Evolutionary conservation across 345 rosid species (phyloP), one percentile per base, ranked within the genome.

Genomic region (Moricandia arvensis): DNA sequence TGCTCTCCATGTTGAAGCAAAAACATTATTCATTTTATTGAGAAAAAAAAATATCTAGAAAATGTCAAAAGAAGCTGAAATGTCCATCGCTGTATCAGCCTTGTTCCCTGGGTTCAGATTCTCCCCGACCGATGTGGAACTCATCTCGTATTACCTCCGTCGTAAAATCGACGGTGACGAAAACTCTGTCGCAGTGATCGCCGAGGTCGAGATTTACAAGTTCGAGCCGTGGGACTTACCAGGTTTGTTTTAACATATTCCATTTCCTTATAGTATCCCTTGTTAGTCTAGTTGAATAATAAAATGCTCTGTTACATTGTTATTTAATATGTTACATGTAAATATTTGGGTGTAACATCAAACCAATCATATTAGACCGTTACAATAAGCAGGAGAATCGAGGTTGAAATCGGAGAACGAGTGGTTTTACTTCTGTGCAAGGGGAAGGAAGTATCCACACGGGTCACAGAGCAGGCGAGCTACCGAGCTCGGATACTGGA

Each of bases 181-280:
- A 15, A 72, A 81, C 59, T 83, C 89, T 12, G 91, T 91, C 1
- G 97, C 87, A 58, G 90, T 91, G 45, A 87, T 94, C 60, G 17
- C 91, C 0, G 90, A 90, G 68, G 76, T 94, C 18, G 97, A 94
- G 29, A 85, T 94, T 72, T 90, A 93, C 80, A 82, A 77, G 65
- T 66, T 80, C 51, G 97, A 91, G 83, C 96, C 98, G 2, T 91
- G 98, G 97, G 96, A 91, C 80, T 84, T 94, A 57, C 98, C 96
- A 65, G 96, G 97, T 93, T n/a, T n/a, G n/a, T n/a, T n/a, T n/a
- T n/a, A n/a, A n/a, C n/a, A n/a, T n/a, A n/a, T n/a, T n/a, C n/a
- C n/a, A n/a, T n/a, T n/a, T n/a, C n/a, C 49, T 33, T 57, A 26
- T 55, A 55, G 29, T 17, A 57, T 58, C 8, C 3, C 8, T 57